Base-by-base conservation (phyloP, 305 asterid species). In the Fraxinus angustifolia region DNA sequence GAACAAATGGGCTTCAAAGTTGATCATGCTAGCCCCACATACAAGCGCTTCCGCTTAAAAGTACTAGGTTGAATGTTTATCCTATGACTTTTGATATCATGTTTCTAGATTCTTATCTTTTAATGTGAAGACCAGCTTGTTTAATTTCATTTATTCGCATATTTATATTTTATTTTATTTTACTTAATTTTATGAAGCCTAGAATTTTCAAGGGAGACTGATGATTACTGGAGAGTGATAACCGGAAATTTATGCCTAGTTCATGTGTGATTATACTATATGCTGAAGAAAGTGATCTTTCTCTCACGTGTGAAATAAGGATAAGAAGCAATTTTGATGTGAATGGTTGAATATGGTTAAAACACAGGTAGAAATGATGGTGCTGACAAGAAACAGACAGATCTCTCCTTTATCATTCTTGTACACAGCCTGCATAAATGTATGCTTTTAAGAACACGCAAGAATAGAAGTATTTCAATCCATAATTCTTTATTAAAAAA, bases 1-100 rank as follows among this genome's bases (percentile, higher is more conserved):
- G 96, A 94, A 87, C 89, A 91, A 80, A 95, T 95, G 99, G 96
- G 91, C 71, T 94, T 92, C 89, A 91, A 88, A 84, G 93, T 94
- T 86, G 97, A 95, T 88, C 91, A 82, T 80, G 87, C 90, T 50
- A 91, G 94, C 88, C 84, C 94, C 80, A 86, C 87, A 84, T 94
- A 95, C 94, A 95, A 90, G 86, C 95, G 97, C 81, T 94, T 95
- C 86, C 97, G 90, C 84, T 83, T 93, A 82, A 93, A 90, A 91
- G 87, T 91, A 53, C 85, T 95, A 90, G 99, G 99, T 95, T 83
- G 72, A 42, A n/a, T 79, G 58, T 78, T 79, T 80, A 62, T 72
- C 42, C 78, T 79, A 77, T 79, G 73, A 79, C 19, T 1, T 73
- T 34, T 78, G 73, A 19, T 80, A 12, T 60, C 70, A 60, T 71